Evolutionary conservation across 2,329 filamentous ascomycete genomes (phyloP).

Genomic region (Trichoderma aggressivum): DNA sequence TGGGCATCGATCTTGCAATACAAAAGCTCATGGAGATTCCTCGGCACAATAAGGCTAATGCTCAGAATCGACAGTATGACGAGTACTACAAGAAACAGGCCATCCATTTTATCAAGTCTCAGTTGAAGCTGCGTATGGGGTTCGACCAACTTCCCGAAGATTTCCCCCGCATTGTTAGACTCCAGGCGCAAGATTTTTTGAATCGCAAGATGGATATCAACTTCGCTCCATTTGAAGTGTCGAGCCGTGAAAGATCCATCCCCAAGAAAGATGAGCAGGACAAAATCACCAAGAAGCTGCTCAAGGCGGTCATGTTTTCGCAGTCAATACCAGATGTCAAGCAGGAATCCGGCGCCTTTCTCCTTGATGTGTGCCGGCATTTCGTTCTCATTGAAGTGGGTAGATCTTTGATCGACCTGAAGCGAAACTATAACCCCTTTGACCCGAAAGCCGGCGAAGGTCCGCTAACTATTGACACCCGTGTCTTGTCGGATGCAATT

Average conservation of each 20-base stretch:
- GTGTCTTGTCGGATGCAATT: conserved; percentile 82
- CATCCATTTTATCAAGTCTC: conserved; percentile 79
- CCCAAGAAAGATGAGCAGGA: conserved; percentile 86
- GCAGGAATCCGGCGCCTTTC: conserved; percentile 68
- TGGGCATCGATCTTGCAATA: conserved; percentile 86
- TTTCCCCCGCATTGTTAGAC: conserved; percentile 74
- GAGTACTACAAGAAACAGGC: conserved; percentile 91
- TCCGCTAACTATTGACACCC: conserved; percentile 79
- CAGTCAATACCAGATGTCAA: conserved; percentile 78
- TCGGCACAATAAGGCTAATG: conserved; percentile 52
- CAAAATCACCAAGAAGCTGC: conserved; percentile 72
- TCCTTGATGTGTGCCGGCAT: conserved; percentile 81
- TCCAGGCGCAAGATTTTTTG: conserved; percentile 84
- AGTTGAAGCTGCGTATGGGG: conserved; percentile 87
- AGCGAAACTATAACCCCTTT: conserved; percentile 74
- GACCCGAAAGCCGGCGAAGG: conserved; percentile 85
- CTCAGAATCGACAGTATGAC: conserved; percentile 62
- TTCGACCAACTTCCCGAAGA: conserved; percentile 87
- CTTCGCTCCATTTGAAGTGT: conserved; percentile 66
- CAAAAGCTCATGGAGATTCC: conserved; percentile 80
- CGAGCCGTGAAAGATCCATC: conserved; percentile 78
- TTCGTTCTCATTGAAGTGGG: conserved; percentile 89
- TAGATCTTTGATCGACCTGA: conserved; percentile 74
- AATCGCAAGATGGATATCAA: conserved; percentile 69
- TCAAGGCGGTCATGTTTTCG: conserved; percentile 86